These are phyloP conservation scores for Agrocybe chaxingu DNA, from an alignment of 768 basidiomycete species.

Conservation along the genomic window DNA sequence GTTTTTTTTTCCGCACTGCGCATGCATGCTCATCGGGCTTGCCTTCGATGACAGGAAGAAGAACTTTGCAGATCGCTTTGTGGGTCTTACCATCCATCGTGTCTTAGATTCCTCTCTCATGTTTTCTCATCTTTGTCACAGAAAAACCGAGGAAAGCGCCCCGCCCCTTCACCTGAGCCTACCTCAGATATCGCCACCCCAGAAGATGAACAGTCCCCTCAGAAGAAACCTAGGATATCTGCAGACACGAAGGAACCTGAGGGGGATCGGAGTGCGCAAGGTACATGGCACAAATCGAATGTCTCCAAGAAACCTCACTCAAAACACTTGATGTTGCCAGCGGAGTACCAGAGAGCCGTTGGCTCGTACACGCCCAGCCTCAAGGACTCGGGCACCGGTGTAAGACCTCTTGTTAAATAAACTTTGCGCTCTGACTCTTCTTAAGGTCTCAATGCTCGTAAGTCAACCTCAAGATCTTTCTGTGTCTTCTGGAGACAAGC, in stretches of 20 bases:
- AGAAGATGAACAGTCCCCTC: conserved; percentile 8
- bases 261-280: conserved; percentile 11
- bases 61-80: conserved; percentile 60
- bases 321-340: conserved; percentile 10
- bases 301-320: not conserved
- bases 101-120: not conserved
- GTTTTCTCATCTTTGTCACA: conserved; percentile 16
- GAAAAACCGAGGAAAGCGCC: conserved; percentile 62
- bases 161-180: conserved; percentile 33
- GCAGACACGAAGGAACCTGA: conserved; percentile 4
- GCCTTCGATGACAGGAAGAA: conserved; percentile 42
- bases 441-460: not conserved
- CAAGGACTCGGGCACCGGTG: conserved; percentile 26
- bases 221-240: conserved; percentile 15
- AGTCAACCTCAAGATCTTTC: not conserved
- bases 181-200: conserved; percentile 7
- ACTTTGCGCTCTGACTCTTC: not conserved
- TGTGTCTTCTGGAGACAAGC: not conserved
- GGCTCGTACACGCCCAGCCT: conserved; percentile 20
- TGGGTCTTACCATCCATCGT: conserved; percentile 27
- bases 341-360: conserved; percentile 22
- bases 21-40: conserved; percentile 1
- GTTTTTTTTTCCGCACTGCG: not conserved
- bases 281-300: not conserved
- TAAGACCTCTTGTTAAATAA: conserved; percentile 29